phyloP scores from a whole-genome alignment of 2,329 filamentous ascomycete species.

The Tolypocladium album region DNA sequence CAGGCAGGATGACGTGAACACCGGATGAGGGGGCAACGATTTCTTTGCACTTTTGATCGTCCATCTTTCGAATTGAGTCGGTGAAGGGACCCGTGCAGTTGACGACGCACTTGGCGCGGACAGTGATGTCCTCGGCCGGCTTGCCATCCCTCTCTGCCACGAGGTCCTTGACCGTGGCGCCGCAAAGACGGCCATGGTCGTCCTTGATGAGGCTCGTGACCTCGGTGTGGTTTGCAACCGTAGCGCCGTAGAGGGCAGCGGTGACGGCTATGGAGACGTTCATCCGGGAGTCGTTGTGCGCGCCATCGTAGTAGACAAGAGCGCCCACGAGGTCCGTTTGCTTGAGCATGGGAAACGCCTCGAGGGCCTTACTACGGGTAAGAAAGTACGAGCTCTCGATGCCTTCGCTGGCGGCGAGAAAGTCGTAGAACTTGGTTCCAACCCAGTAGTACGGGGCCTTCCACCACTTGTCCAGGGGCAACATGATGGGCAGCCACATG shows the following conservation, averaged over 20 bases:
- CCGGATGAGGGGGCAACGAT: constrained; percentile 81
- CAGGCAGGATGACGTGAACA: constrained; percentile 77
- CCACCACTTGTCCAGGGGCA: constrained; percentile 67
- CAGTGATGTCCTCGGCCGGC: constrained; percentile 48
- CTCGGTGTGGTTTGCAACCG: constrained; percentile 74
- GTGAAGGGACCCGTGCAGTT: constrained; percentile 86
- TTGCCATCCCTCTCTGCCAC: constrained; percentile 55
- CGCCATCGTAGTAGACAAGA: constrained; percentile 84
- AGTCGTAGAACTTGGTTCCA: constrained; percentile 74
- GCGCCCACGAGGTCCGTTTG: constrained; percentile 69
- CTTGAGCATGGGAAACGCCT: constrained; percentile 83
- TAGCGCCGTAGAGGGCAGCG: constrained; percentile 75
- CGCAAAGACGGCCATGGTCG: constrained; percentile 58
- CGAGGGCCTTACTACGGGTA: constrained; percentile 74
- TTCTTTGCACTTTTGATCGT: constrained; percentile 59
- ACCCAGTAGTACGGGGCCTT: constrained; percentile 69
- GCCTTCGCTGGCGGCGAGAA: constrained; percentile 74
- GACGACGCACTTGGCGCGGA: constrained; percentile 72
- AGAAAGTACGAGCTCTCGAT: constrained; percentile 86
- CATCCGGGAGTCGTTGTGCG: constrained; percentile 88
- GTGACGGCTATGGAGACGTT: constrained; percentile 84
- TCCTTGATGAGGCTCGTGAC: constrained; percentile 70
- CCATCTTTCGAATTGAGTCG: constrained; percentile 76
- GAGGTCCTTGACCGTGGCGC: constrained; percentile 62
- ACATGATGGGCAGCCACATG: constrained; percentile 65